Evolutionary conservation across 2,329 filamentous ascomycete species (phyloP).

Genomic region (Monilinia polystroma): DNA sequence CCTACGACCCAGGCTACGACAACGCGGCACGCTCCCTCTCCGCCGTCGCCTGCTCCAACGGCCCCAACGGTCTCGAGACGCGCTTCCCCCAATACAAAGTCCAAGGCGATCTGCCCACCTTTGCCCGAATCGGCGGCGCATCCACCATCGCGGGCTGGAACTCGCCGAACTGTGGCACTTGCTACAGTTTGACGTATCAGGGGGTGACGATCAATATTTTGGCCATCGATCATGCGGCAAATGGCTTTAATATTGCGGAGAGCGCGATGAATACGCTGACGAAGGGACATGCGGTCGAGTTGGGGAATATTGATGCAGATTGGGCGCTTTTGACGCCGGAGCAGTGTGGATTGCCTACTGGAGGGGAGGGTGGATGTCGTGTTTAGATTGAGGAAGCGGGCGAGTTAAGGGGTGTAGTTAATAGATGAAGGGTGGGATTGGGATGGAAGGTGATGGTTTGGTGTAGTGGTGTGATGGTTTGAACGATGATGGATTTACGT

Average conservation of each 20-base stretch:
- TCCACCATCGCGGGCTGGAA: constrained; percentile 54
- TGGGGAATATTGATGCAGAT: constrained; percentile 55
- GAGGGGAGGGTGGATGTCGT: not conserved
- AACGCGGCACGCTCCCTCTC: constrained; percentile 54
- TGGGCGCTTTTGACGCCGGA: constrained; percentile 46
- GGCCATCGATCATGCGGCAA: constrained; percentile 53
- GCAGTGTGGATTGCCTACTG: constrained; percentile 44
- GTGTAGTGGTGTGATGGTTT: constrained; percentile 5
- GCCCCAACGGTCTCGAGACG: constrained; percentile 63
- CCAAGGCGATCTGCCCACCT: constrained; percentile 51
- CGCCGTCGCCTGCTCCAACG: constrained; percentile 65
- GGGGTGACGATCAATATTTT: constrained; percentile 54
- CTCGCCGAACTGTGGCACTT: constrained; percentile 54
- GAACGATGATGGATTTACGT: not conserved
- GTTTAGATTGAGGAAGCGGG: not conserved
- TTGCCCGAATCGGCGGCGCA: constrained; percentile 57
- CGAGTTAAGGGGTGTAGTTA: not conserved
- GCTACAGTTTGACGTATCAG: constrained; percentile 56
- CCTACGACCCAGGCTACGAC: constrained; percentile 75
- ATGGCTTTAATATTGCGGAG: constrained; percentile 57
- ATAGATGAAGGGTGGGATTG: fast-evolving
- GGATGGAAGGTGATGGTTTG: not conserved
- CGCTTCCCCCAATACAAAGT: constrained; percentile 46
- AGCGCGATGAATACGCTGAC: constrained; percentile 57
- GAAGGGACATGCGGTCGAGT: constrained; percentile 47